Conservation (phyloP, 2,329 filamentous ascomycete genomes). For the Colletotrichum acutatum region DNA sequence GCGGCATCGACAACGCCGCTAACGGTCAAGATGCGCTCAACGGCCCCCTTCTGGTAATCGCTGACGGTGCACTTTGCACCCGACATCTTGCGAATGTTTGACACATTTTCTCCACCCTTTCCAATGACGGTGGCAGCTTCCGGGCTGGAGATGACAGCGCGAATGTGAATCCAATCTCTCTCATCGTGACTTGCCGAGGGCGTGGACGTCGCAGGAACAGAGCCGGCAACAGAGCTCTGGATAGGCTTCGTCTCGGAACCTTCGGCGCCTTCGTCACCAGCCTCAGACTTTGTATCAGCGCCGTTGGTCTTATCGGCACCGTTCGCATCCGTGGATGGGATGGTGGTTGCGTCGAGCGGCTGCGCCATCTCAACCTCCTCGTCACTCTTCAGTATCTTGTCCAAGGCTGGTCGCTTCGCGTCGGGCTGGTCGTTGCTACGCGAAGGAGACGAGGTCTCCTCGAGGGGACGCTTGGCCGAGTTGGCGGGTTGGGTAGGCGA, state of each 20-base stretch:
- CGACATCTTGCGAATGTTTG: constrained; percentile 93
- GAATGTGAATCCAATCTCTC: constrained; percentile 95
- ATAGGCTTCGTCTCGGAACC: constrained; percentile 60
- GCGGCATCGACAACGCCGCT: constrained; percentile 96
- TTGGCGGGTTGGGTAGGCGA: constrained; percentile 75
- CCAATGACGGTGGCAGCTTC: constrained; percentile 98
- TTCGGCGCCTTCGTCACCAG: constrained; percentile 66
- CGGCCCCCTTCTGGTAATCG: constrained; percentile 96
- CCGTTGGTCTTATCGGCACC: constrained; percentile 62
- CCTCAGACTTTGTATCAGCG: constrained; percentile 66
- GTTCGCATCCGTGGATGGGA: constrained; percentile 58
- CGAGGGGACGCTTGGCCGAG: constrained; percentile 89
- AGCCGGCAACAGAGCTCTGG: constrained; percentile 45
- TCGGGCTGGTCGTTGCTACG: constrained; percentile 93
- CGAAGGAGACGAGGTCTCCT: constrained; percentile 96
- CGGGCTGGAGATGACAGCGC: constrained; percentile 95
- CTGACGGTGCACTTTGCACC: constrained; percentile 99
- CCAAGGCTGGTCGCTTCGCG: constrained; percentile 94
- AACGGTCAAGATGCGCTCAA: constrained; percentile 97
- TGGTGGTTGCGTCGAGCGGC: constrained; percentile 48
- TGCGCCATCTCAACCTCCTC: constrained; percentile 61
- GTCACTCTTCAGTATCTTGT: constrained; percentile 84
- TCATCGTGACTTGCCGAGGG: constrained; percentile 79
- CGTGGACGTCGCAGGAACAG: constrained; percentile 52
- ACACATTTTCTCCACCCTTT: constrained; percentile 98